Conservation (phyloP, 2,329 filamentous ascomycete species). For the Claviceps arundinis region DNA sequence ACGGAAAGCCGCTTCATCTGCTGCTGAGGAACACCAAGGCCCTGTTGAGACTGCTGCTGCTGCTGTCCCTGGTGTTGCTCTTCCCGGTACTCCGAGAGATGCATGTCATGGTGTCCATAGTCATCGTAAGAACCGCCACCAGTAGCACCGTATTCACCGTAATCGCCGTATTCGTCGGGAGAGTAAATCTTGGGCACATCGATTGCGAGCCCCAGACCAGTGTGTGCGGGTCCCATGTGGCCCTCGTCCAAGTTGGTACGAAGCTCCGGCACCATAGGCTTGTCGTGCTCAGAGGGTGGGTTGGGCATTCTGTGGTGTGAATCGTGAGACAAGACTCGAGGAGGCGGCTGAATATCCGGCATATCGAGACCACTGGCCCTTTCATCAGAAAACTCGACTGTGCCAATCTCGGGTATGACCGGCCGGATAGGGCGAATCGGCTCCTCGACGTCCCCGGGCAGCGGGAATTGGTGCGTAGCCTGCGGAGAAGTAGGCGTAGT, state of each 20-base stretch:
- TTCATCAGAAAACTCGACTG: conserved; percentile 19
- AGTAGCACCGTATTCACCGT: conserved; percentile 5
- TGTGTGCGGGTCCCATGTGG: conserved; percentile 10
- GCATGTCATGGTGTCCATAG: conserved; percentile 13
- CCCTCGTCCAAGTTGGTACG: conserved; percentile 6
- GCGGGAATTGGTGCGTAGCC: conserved; percentile 12
- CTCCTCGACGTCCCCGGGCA: conserved; percentile 11
- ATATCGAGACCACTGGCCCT: conserved; percentile 11
- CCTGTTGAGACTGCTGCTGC: conserved; percentile 18
- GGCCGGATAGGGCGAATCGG: conserved; percentile 19
- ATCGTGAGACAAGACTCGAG: conserved; percentile 16
- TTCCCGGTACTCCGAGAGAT: conserved; percentile 21
- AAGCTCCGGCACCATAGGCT: conserved; percentile 8
- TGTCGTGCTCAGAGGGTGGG: conserved; percentile 9
- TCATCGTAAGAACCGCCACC: conserved; percentile 4
- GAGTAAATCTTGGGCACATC: conserved; percentile 20
- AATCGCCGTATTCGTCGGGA: conserved; percentile 6
- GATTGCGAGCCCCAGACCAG: conserved; percentile 22
- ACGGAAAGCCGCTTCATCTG: conserved; percentile 50
- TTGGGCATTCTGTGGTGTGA: conserved; percentile 12
- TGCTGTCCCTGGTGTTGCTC: conserved; percentile 11
- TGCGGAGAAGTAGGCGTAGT: conserved; percentile 20
- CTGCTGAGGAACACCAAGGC: conserved; percentile 40
- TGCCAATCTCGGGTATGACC: conserved; percentile 26
- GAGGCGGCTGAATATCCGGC: conserved; percentile 17